Evolutionary conservation across 2,329 filamentous ascomycete genomes (phyloP), one percentile per base, ranked within the genome.

Genomic region (Trichothecium sympodiale): DNA sequence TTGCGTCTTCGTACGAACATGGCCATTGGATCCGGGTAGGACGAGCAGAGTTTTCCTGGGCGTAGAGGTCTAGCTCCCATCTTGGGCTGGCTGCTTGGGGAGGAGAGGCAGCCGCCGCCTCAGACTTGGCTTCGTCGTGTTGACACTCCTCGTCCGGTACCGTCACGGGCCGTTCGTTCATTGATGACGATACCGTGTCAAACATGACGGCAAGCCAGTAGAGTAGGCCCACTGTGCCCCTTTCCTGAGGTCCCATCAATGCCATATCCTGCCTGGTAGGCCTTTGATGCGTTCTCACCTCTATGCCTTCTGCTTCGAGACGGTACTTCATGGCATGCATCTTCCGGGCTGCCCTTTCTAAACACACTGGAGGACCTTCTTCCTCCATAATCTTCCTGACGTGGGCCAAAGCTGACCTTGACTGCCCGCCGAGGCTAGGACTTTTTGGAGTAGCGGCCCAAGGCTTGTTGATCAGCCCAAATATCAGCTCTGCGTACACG

Each of bases 171-270:
- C 55, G 14, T 39, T 52, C 31, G 49, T 67, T 60, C 58, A 76
- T 70, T 2, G 69, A 68, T 0, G 71, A 62, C 0, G 67, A 71
- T 8, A 74, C 50, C 0, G 71, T 75, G 44, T 76, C 71, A 33
- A 73, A 69, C 71, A 76, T 76, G 31, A 74, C 56, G 0, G 65
- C 67, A 13, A 77, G 54, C 72, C 72, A 77, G 45, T 69, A 75
- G 3, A 76, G 46, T 9, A 76, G 51, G 10, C 67, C 60, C 17
- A 76, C 56, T 0, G 72, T 74, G 9, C 61, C 48, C 6, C 50
- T 48, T 5, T 61, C 54, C 17, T 41, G 29, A 25, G 20, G 6
- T 6, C 10, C 20, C 20, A 29, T 14, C 28, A n/a, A 7, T 29
- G 13, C 28, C n/a, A n/a, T 29, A 6, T 16, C 15, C 6, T n/a